phyloP scores from a whole-genome alignment of 1,284 basidiomycete genomes.

The Golubevia sp. region DNA sequence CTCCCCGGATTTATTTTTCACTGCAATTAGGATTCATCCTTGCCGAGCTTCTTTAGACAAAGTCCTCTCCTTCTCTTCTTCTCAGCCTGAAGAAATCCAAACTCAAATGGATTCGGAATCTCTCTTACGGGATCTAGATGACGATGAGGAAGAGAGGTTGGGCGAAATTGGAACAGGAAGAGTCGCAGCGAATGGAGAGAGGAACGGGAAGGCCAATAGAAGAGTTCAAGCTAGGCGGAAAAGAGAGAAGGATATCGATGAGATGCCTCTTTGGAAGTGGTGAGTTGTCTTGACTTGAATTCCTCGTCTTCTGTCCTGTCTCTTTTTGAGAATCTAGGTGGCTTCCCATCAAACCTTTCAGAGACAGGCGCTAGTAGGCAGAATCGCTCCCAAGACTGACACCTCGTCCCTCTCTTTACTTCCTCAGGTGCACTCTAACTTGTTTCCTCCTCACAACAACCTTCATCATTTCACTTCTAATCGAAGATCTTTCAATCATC shows the following conservation, averaged over 20 bases:
- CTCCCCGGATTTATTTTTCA: no score
- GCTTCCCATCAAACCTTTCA: no score
- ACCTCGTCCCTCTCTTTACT: no score
- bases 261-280: constrained; percentile 16
- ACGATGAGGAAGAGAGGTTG: constrained; percentile 40
- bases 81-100: constrained; percentile 7
- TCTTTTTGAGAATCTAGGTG: no score
- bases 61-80: constrained; percentile 70
- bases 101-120: not conserved
- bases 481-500: constrained; percentile 55
- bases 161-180: constrained; percentile 1
- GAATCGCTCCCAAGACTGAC: no score
- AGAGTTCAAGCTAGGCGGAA: constrained; percentile 5
- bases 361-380: no score
- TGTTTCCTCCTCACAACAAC: constrained; percentile 38
- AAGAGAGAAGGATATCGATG: constrained; percentile 1
- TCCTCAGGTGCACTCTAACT: constrained; percentile 36
- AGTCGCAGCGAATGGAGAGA: not conserved
- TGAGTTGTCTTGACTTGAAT: not conserved
- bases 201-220: constrained; percentile 18
- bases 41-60: constrained; percentile 92
- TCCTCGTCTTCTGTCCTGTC: not conserved
- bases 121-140: constrained; percentile 10
- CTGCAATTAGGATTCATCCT: constrained; percentile 69
- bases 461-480: constrained; percentile 40